Conservation (phyloP, 352 stramenopile species). For the Pythium brassicae region DNA sequence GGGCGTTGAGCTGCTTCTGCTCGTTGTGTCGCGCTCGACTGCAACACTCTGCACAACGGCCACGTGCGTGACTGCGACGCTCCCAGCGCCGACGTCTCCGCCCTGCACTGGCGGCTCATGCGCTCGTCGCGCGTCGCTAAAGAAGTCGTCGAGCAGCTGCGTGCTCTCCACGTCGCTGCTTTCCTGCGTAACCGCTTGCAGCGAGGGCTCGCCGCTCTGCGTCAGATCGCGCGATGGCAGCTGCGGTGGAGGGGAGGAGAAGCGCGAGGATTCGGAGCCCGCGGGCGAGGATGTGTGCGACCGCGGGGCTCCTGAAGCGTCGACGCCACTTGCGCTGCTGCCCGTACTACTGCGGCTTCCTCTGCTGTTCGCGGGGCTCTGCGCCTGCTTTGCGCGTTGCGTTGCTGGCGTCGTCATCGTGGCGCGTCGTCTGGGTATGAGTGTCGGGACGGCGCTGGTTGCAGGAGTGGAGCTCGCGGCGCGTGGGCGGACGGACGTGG, state of each 20-base stretch:
- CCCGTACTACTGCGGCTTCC: too few relatives aligned
- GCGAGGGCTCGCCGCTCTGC: not conserved
- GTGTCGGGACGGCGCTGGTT: not conserved
- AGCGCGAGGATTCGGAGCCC: not conserved
- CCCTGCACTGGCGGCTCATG: too few relatives aligned
- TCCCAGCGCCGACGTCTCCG: too few relatives aligned
- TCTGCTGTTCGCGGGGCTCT: not conserved
- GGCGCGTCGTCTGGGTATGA: not conserved
- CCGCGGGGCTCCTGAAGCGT: not conserved
- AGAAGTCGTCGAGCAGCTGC: too few relatives aligned
- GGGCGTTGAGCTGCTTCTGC: not conserved
- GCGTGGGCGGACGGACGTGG: conserved; percentile 3
- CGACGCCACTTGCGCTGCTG: not conserved
- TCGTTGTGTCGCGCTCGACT: not conserved
- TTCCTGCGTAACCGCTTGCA: too few relatives aligned
- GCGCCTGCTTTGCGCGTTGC: not conserved
- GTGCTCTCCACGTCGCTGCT: too few relatives aligned
- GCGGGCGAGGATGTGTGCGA: not conserved
- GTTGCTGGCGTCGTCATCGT: not conserved
- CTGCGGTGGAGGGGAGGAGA: too few relatives aligned
- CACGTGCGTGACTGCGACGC: too few relatives aligned
- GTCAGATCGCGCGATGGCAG: not conserved
- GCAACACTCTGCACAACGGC: too few relatives aligned
- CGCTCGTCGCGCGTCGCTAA: too few relatives aligned
- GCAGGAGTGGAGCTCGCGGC: conserved; percentile 5